Base-by-base conservation (phyloP, 805 yeast genomes). In the Myxozyma lipomycoides region DNA sequence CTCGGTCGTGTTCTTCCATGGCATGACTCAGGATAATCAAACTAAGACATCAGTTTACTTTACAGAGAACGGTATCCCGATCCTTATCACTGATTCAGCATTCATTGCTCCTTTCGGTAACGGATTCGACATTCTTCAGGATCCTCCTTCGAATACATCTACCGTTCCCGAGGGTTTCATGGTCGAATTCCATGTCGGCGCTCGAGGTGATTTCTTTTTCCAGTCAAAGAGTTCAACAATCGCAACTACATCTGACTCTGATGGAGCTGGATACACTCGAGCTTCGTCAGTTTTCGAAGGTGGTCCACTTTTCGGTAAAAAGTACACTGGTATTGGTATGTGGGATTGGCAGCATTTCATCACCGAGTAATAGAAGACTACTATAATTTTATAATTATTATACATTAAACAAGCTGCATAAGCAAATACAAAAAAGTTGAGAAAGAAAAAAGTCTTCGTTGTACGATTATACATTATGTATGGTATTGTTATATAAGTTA, bases 1-100 rank as follows among this genome's bases (percentile, higher is more conserved):
- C 39, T 46, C 49, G 32, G 25, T 46, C 30, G 49, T 46, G 37
- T 46, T 23, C 30, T 46, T 40, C 24, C 47, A 46, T 37, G 43
- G 49, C n/a, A 17, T 21, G 17, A 30, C 22, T 37, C 34, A 21
- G 7, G 25, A 38, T 19, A 36, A 36, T 12, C 39, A 18, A 15
- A 45, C 23, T 21, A 41, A 24, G 12, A 34, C 40, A 7, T 19
- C 49, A 19, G 49, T 30, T 9, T 46, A 46, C 21, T 17, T 46
- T 32, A 48, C 49, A 21, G 39, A 41, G n/a, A 23, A 43, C 18
- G 49, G 49, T 18, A 25, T 30, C n/a, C 45, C 45, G 6, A 9
- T 42, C 36, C 17, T 21, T n/a, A 28, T 6, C 5, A 38, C 38
- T 18, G 23, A 24, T 1, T n/a, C 35, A 17, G 45, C 45, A 15